Evolutionary conservation across 2,329 filamentous ascomycete genomes (phyloP).

Genomic region (Knufia fluminis): DNA sequence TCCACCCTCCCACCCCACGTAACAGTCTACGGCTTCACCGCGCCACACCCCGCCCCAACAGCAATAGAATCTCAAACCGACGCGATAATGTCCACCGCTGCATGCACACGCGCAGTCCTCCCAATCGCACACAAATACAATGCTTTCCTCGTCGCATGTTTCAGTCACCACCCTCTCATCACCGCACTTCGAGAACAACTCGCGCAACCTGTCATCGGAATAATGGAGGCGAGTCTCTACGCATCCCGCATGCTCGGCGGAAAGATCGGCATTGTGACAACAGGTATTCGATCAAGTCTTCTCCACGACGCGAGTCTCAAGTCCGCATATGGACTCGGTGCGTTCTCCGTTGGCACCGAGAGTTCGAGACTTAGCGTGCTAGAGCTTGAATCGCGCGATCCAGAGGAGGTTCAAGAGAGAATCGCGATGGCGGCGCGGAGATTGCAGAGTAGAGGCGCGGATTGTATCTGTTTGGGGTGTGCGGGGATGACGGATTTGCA

Average conservation of each 20-base stretch:
- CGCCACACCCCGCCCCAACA: conserved; percentile 39
- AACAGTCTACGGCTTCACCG: conserved; percentile 42
- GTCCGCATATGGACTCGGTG: conserved; percentile 33
- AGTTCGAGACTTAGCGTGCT: conserved; percentile 37
- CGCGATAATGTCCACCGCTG: conserved; percentile 42
- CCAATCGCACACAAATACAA: conserved; percentile 36
- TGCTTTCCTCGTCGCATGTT: conserved; percentile 43
- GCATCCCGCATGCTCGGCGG: conserved; percentile 41
- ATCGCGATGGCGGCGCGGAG: conserved; percentile 32
- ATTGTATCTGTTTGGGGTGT: conserved; percentile 39
- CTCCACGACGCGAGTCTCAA: conserved; percentile 32
- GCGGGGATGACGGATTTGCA: conserved; percentile 43
- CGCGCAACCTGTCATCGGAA: conserved; percentile 38
- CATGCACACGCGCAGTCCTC: conserved; percentile 37
- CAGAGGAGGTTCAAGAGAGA: conserved; percentile 30
- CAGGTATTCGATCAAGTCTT: conserved; percentile 32
- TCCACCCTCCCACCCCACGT: conserved; percentile 40
- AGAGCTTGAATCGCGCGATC: conserved; percentile 35
- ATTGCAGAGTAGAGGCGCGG: conserved; percentile 35
- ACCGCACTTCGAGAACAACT: conserved; percentile 40
- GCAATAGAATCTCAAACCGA: conserved; percentile 45
- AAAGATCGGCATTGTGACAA: conserved; percentile 38
- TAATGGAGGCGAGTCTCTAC: conserved; percentile 45
- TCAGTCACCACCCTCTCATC: conserved; percentile 40
- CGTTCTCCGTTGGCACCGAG: conserved; percentile 36